Percentiles rank a stretch among this genome's conserved stretches.
Conservation (phyloP, 2,329 filamentous ascomycete genomes). For the Ceratocystis eucalypticola region DNA sequence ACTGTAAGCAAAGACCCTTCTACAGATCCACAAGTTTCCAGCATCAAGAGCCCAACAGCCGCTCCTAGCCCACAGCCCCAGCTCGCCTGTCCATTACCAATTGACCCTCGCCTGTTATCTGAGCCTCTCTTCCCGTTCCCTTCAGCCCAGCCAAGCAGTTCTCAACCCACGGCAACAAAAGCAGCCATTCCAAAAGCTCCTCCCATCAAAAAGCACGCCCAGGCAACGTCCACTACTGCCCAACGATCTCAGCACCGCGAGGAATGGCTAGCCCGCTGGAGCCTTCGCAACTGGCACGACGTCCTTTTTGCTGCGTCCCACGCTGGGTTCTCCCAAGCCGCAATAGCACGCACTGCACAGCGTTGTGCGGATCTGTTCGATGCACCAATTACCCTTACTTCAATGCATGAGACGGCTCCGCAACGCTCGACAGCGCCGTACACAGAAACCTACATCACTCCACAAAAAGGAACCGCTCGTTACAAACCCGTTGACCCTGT, state of each 20-base stretch:
- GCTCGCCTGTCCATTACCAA: neutral
- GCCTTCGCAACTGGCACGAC: conserved; percentile 68
- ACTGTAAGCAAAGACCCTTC: neutral
- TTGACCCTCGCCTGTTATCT: neutral
- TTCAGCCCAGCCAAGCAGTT: neutral
- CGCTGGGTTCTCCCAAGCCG: conserved; percentile 51
- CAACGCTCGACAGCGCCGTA: neutral
- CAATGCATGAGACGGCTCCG: conserved; percentile 30
- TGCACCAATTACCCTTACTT: conserved; percentile 53
- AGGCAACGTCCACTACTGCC: neutral
- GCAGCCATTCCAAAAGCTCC: neutral
- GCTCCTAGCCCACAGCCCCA: neutral
- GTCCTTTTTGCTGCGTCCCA: conserved; percentile 66
- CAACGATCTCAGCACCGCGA: conserved; percentile 19
- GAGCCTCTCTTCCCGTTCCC: neutral
- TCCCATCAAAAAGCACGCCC: neutral
- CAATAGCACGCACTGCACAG: conserved; percentile 54
- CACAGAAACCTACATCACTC: neutral
- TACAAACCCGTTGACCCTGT: conserved; percentile 21
- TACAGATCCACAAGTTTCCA: neutral
- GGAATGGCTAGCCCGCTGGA: conserved; percentile 27
- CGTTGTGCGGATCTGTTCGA: conserved; percentile 66
- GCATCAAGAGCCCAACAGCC: neutral
- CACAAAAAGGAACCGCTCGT: neutral
- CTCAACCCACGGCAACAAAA: neutral